Evolutionary conservation across 148 eudicot species (phyloP).

Genomic region (Nepenthes mirabilis): DNA sequence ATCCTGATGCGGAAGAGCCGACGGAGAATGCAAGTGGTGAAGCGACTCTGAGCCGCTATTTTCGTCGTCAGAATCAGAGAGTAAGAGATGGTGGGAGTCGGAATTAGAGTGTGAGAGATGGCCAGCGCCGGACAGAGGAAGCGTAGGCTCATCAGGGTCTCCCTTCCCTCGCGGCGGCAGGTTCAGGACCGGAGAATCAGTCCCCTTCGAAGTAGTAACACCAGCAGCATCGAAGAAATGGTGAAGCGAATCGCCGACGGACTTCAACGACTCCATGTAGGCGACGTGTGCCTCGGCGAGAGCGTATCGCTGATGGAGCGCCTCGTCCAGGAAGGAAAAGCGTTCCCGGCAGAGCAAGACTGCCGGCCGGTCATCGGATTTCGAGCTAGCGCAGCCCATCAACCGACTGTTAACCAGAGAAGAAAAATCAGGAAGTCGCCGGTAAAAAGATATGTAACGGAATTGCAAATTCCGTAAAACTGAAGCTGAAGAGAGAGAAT

Average conservation of each 20-base stretch:
- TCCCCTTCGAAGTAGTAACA: slow-evolving; percentile 7
- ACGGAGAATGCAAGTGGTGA: slow-evolving; percentile 14
- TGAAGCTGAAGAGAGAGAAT: neutral
- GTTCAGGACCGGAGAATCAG: slow-evolving; percentile 26
- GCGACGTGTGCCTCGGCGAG: slow-evolving; percentile 61
- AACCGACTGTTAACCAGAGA: neutral
- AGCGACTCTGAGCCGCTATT: slow-evolving; percentile 7
- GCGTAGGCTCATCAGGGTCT: slow-evolving; percentile 2
- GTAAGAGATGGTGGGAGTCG: slow-evolving; percentile 51
- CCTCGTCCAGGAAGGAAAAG: slow-evolving; percentile 31
- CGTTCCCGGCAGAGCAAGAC: slow-evolving; percentile 64
- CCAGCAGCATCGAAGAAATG: slow-evolving; percentile 29
- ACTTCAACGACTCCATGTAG: slow-evolving; percentile 43
- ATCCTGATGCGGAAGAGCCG: neutral
- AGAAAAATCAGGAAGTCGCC: neutral
- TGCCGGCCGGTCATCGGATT: slow-evolving; percentile 74
- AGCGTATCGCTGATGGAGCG: slow-evolving; percentile 48
- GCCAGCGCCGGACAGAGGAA: neutral
- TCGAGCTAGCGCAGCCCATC: slow-evolving; percentile 85
- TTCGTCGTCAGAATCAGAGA: slow-evolving; percentile 29
- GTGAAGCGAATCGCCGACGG: slow-evolving; percentile 47
- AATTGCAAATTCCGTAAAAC: too few relatives aligned
- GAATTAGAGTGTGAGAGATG: slow-evolving; percentile 28
- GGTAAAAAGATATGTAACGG: neutral
- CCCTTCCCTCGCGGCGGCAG: slow-evolving; percentile 25